Evolutionary conservation across 2,329 filamentous ascomycete genomes (phyloP).

Genomic region (Chrysoporthe deuterocubensis): DNA sequence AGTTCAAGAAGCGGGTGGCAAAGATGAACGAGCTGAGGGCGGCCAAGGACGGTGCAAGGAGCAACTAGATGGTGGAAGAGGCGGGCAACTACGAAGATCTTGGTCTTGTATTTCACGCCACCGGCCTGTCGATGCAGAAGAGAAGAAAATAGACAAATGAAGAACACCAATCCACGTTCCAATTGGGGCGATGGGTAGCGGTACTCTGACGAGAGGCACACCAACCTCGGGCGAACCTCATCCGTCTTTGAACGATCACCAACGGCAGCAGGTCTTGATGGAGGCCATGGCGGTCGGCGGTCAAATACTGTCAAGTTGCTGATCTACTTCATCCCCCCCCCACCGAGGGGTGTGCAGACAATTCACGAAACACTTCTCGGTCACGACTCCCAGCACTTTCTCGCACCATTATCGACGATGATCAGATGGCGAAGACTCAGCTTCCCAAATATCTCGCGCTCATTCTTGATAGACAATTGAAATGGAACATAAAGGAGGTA

Average conservation of each 20-base stretch:
- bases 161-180: neutral
- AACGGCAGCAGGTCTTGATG: neutral
- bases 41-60: conserved; percentile 80
- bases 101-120: conserved; percentile 32
- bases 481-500: conserved; percentile 55
- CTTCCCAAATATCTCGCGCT: conserved; percentile 63
- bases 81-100: neutral
- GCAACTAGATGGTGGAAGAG: conserved; percentile 62
- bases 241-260: neutral
- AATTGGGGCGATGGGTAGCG: neutral
- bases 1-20: conserved; percentile 97
- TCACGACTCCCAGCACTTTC: conserved; percentile 55
- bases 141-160: conserved; percentile 13
- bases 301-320: neutral
- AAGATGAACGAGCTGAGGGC: conserved; percentile 98
- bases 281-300: neutral
- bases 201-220: neutral
- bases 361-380: conserved; percentile 61
- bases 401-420: conserved; percentile 57
- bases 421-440: conserved; percentile 58
- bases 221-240: neutral
- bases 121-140: neutral
- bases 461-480: conserved; percentile 60
- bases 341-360: conserved; percentile 47
- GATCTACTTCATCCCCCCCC: neutral